Percentiles rank a stretch among this genome's conserved stretches.
These are phyloP conservation scores for Solanum peruvianum DNA, from an alignment of 257 asterid species.

Conservation along the genomic window DNA sequence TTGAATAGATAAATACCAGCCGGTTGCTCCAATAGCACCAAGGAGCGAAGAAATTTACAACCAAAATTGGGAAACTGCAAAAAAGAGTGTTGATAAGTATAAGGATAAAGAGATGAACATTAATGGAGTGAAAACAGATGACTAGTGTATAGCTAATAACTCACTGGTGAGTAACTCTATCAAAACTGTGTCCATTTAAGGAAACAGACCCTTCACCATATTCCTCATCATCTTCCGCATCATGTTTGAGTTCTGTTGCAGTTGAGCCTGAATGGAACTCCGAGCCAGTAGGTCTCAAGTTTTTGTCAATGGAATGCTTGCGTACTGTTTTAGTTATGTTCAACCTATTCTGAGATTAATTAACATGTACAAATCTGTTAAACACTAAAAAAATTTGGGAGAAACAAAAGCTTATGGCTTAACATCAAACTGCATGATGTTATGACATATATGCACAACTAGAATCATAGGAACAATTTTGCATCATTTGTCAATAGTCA, in stretches of 20 bases:
- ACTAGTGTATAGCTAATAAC: conserved; percentile 16
- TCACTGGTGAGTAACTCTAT: conserved; percentile 69
- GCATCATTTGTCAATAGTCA: not conserved
- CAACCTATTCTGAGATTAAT: conserved; percentile 76
- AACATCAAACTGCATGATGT: not conserved
- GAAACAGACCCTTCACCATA: conserved; percentile 72
- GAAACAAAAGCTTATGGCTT: not conserved
- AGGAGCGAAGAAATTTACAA: conserved; percentile 89
- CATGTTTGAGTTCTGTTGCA: conserved; percentile 56
- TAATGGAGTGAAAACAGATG: not conserved
- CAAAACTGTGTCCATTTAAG: conserved; percentile 59
- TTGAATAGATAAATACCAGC: conserved; percentile 38
- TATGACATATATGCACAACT: not conserved
- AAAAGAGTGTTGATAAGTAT: conserved; percentile 8
- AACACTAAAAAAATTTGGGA: not conserved
- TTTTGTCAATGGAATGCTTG: conserved; percentile 71
- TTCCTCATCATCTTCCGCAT: conserved; percentile 69
- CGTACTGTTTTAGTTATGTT: conserved; percentile 80
- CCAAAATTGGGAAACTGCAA: conserved; percentile 69
- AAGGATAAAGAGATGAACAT: not conserved
- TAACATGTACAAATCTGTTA: conserved; percentile 8
- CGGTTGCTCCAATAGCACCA: conserved; percentile 96
- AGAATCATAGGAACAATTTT: not conserved
- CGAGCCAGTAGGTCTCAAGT: conserved; percentile 70
- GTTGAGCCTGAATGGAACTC: conserved; percentile 58